Base-by-base conservation (phyloP, 1,139 yeast species). In the Nakaseomyces sp. region DNA sequence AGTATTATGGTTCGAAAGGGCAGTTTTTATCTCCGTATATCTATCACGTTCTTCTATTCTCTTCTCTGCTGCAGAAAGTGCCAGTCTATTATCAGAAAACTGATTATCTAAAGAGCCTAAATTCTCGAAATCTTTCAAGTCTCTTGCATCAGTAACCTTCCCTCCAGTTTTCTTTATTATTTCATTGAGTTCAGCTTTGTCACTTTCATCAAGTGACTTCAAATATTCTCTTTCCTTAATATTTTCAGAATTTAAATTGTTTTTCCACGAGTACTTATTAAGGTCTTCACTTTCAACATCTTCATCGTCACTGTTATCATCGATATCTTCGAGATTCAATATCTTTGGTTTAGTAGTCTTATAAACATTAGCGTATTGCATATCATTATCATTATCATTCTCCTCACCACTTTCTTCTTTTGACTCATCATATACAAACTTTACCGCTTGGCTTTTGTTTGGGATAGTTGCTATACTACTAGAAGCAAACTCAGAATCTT, bases 221-320 rank as follows among this genome's bases (percentile, higher is more conserved):
- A 50, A 48, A 39, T 57, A 56, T 17, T 50, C 50, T 28, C 40
- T 54, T 31, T 56, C 60, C 58, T 26, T 26, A 26, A 8, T 9
- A 5, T 26, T 10, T 10, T n/a, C 29, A 9, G 29, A 10, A 26
- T 26, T 10, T 15, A 19, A 1, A n/a, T n/a, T n/a, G n/a, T n/a
- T n/a, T n/a, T n/a, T n/a, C n/a, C n/a, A n/a, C n/a, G n/a, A n/a
- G n/a, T n/a, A n/a, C n/a, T n/a, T n/a, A n/a, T n/a, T n/a, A n/a
- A n/a, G n/a, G n/a, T n/a, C n/a, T n/a, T n/a, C n/a, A n/a, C n/a
- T n/a, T n/a, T n/a, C n/a, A 12, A 13, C 50, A 29, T 43, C 44
- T n/a, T 44, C 41, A 8, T 38, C 45, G 15, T 51, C 55, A 9
- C n/a, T n/a, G n/a, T 22, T 9, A 7, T 9, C 24, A 22, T 22